Conservation (phyloP, 306 rosid species). For the Quercus aquifolioides region DNA sequence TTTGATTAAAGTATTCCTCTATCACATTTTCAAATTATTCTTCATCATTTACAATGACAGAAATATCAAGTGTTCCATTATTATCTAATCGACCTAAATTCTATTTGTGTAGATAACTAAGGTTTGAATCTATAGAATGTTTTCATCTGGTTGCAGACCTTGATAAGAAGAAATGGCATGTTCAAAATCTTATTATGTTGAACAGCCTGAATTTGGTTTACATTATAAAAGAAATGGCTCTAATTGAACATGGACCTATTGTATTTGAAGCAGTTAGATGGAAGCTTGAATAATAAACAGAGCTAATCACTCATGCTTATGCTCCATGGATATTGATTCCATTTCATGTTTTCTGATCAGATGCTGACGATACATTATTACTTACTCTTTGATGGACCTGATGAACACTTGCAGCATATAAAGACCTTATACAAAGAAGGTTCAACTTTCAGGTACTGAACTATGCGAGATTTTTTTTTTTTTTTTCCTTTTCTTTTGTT, state of each 20-base stretch:
- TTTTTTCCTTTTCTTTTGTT: background rate
- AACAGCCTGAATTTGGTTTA: background rate
- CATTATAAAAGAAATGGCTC: background rate
- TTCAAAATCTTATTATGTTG: background rate
- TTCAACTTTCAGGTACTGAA: constrained; percentile 69
- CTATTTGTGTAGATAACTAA: background rate
- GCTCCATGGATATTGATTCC: background rate
- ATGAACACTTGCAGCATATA: constrained; percentile 78
- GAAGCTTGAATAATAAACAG: background rate
- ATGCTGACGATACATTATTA: constrained; percentile 92
- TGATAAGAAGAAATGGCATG: background rate
- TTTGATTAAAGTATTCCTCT: background rate
- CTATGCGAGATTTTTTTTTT: background rate
- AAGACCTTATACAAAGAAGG: constrained; percentile 59
- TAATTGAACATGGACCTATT: constrained; percentile 1
- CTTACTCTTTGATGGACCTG: constrained; percentile 82
- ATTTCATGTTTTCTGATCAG: constrained; percentile 35
- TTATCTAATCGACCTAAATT: background rate
- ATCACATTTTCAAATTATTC: background rate
- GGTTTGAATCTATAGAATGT: background rate
- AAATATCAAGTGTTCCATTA: background rate
- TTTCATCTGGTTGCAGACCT: background rate
- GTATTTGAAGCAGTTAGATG: constrained; percentile 2
- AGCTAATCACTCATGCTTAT: constrained; percentile 8
- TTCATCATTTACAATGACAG: background rate